These are phyloP conservation scores for Saturnispora zaruensis DNA, from an alignment of 805 yeast species.

Conservation along the genomic window DNA sequence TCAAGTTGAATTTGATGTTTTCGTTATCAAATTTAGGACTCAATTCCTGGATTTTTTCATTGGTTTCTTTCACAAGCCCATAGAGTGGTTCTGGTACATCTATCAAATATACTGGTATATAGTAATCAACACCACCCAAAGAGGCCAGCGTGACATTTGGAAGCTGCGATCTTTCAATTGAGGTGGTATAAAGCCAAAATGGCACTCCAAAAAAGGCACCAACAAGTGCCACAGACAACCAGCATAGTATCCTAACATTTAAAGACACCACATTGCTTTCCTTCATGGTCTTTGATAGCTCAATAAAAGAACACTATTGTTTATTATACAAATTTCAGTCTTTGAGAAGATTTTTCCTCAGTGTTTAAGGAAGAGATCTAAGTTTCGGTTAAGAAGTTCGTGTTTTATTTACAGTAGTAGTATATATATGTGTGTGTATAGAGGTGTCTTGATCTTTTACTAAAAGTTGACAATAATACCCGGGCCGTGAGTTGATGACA, in stretches of 20 bases:
- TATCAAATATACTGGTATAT: conserved; percentile 36
- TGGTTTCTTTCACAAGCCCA: conserved; percentile 29
- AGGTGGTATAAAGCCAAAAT: conserved; percentile 51
- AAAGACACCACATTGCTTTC: background rate
- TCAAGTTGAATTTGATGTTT: conserved; percentile 26
- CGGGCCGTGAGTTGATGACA: conserved; percentile 73
- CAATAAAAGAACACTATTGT: background rate
- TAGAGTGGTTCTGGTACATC: conserved; percentile 28
- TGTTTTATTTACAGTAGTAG: conserved; percentile 1
- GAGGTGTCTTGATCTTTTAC: background rate
- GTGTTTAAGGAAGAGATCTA: background rate
- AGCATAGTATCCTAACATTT: conserved; percentile 14
- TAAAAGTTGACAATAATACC: conserved; percentile 56
- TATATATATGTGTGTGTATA: background rate
- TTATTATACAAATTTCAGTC: background rate
- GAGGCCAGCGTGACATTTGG: conserved; percentile 29
- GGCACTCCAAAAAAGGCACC: conserved; percentile 44
- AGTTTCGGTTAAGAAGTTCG: background rate
- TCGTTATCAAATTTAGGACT: background rate
- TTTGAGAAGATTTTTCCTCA: background rate
- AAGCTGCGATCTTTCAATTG: conserved; percentile 52
- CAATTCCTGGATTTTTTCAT: conserved; percentile 28
- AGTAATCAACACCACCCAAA: conserved; percentile 24
- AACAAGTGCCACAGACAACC: conserved; percentile 22
- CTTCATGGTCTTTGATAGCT: background rate